These are phyloP conservation scores for Neurospora pannonica DNA, from an alignment of 495 filamentous ascomycete genomes.

Conservation along the genomic window DNA sequence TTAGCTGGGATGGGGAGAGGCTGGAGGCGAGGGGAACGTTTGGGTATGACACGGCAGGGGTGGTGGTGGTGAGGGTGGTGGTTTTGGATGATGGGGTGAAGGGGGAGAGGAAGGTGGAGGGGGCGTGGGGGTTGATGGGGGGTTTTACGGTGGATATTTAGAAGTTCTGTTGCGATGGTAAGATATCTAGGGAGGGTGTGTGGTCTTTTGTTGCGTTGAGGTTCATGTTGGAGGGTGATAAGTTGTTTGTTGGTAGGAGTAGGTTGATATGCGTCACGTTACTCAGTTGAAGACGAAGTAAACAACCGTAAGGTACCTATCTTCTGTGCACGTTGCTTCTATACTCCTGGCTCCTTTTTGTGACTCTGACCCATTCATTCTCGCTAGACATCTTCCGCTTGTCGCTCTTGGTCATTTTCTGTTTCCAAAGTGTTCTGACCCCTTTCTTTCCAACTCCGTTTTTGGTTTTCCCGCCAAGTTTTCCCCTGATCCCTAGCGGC, in stretches of 20 bases:
- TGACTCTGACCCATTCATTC: too few relatives aligned
- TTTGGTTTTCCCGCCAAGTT: neutral
- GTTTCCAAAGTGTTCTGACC: too few relatives aligned
- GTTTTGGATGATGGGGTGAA: conserved; percentile 35
- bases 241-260: neutral
- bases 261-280: neutral
- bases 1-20: conserved; percentile 39
- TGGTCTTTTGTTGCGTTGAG: neutral
- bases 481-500: neutral
- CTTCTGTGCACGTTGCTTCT: neutral
- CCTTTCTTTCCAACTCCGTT: neutral
- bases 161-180: neutral
- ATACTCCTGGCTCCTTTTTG: neutral
- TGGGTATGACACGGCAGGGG: conserved; percentile 29
- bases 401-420: too few relatives aligned
- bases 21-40: conserved; percentile 45
- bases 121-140: conserved; percentile 8
- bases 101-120: neutral
- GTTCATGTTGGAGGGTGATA: neutral
- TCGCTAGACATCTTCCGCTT: too few relatives aligned
- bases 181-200: neutral
- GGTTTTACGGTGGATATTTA: conserved; percentile 3
- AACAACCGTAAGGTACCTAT: too few relatives aligned
- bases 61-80: conserved; percentile 46
- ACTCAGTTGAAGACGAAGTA: neutral